Evolutionary conservation across 2,329 filamentous ascomycete genomes (phyloP).

Genomic region (Nigrospora oryzae): DNA sequence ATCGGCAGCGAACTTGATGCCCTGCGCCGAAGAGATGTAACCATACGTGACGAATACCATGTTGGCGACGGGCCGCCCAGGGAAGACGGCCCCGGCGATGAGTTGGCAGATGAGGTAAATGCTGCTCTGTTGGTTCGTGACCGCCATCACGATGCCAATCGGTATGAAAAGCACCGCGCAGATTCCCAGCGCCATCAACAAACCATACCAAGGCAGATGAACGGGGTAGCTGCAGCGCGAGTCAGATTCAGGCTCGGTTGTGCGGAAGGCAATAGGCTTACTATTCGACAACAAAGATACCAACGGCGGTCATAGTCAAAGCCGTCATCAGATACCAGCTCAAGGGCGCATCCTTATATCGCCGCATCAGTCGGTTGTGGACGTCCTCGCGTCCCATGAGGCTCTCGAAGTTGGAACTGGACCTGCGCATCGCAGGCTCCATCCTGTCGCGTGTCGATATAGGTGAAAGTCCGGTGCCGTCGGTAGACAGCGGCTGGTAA

Average conservation of each 20-base stretch:
- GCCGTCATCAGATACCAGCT: slow-evolving; percentile 75
- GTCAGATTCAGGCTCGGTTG: slow-evolving; percentile 6
- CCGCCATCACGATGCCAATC: slow-evolving; percentile 87
- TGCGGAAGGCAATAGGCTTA: slow-evolving; percentile 30
- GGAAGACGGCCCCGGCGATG: slow-evolving; percentile 74
- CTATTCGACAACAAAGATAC: slow-evolving; percentile 81
- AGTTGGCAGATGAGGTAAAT: slow-evolving; percentile 83
- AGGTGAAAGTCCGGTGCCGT: slow-evolving; percentile 12
- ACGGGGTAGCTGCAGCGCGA: slow-evolving; percentile 57
- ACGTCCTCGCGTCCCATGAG: slow-evolving; percentile 69
- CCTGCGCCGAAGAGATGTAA: slow-evolving; percentile 82
- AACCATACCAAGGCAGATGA: slow-evolving; percentile 78
- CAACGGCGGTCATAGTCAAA: slow-evolving; percentile 65
- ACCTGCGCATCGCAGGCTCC: slow-evolving; percentile 1
- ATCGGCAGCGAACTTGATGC: slow-evolving; percentile 81
- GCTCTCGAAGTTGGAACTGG: slow-evolving; percentile 32
- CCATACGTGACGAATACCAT: slow-evolving; percentile 93
- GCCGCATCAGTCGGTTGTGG: slow-evolving; percentile 74
- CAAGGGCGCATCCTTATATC: slow-evolving; percentile 74
- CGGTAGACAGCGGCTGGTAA: slow-evolving; percentile 41
- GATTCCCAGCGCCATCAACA: slow-evolving; percentile 69
- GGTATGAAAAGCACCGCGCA: slow-evolving; percentile 80
- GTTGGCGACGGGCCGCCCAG: slow-evolving; percentile 78
- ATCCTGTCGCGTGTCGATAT: slow-evolving; percentile 9
- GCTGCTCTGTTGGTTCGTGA: slow-evolving; percentile 82